A percentile compares a stretch with the other conserved stretches of the same genome.
These are phyloP conservation scores for Fusarium coffeatum DNA, from an alignment of 2,329 filamentous ascomycete genomes.

Conservation along the genomic window DNA sequence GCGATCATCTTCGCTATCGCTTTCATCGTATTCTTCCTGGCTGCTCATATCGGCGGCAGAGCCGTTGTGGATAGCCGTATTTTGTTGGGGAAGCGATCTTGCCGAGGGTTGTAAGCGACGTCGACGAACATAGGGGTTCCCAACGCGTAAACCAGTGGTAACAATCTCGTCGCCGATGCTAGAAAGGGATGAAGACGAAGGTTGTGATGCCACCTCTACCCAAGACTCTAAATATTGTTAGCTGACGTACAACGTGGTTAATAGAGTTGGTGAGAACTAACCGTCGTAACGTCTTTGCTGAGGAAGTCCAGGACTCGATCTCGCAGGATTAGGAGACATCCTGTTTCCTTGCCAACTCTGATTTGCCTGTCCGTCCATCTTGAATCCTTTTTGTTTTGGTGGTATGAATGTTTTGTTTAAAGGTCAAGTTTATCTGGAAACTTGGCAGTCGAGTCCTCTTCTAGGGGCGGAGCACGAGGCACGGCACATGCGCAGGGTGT, in stretches of 20 bases:
- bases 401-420: slow-evolving; percentile 6
- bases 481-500: slow-evolving; percentile 19
- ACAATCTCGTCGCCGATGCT: slow-evolving; percentile 89
- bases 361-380: slow-evolving; percentile 47
- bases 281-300: slow-evolving; percentile 54
- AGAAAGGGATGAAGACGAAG: slow-evolving; percentile 92
- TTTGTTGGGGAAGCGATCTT: slow-evolving; percentile 53
- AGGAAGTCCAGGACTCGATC: slow-evolving; percentile 49
- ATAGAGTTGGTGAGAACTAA: slow-evolving; percentile 39
- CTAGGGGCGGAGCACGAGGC: slow-evolving; percentile 26
- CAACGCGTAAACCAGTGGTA: slow-evolving; percentile 85
- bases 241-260: slow-evolving; percentile 1
- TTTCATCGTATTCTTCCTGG: slow-evolving; percentile 95
- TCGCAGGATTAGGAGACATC: slow-evolving; percentile 43
- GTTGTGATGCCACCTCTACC: slow-evolving; percentile 93
- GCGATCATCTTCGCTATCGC: slow-evolving; percentile 87
- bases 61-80: slow-evolving; percentile 56
- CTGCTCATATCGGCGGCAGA: slow-evolving; percentile 72
- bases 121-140: slow-evolving; percentile 71
- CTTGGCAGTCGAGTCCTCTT: slow-evolving; percentile 31
- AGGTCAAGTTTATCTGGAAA: slow-evolving; percentile 21
- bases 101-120: slow-evolving; percentile 59
- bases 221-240: slow-evolving; percentile 80
- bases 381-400: slow-evolving; percentile 17
- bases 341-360: slow-evolving; percentile 45